Conservation (phyloP, 2,329 filamentous ascomycete genomes). For the Stemphylium beticola region DNA sequence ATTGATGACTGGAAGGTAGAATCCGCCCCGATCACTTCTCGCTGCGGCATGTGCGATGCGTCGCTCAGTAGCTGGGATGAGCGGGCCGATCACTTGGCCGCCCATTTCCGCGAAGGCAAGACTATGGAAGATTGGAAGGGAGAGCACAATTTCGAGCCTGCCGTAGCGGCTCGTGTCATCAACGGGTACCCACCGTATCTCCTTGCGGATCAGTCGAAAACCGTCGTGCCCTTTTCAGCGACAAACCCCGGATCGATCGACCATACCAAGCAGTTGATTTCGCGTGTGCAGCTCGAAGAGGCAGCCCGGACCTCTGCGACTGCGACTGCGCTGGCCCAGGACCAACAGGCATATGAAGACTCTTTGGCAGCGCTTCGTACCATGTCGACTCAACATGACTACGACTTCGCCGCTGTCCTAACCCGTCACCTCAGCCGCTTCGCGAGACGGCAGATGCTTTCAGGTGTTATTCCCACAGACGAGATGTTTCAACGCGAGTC, state of each 20-base stretch:
- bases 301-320: not conserved
- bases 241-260: slow-evolving; percentile 34
- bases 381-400: slow-evolving; percentile 25
- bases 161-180: slow-evolving; percentile 51
- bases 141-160: slow-evolving; percentile 55
- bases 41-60: slow-evolving; percentile 58
- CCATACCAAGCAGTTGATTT: slow-evolving; percentile 27
- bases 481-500: slow-evolving; percentile 57
- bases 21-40: slow-evolving; percentile 56
- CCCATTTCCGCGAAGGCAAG: slow-evolving; percentile 58
- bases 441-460: slow-evolving; percentile 46
- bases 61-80: slow-evolving; percentile 54
- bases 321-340: not conserved
- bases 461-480: slow-evolving; percentile 52
- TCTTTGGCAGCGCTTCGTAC: not conserved
- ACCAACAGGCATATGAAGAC: not conserved
- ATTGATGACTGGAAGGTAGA: slow-evolving; percentile 68
- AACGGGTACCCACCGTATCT: slow-evolving; percentile 56
- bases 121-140: slow-evolving; percentile 60
- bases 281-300: slow-evolving; percentile 12
- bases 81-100: slow-evolving; percentile 56
- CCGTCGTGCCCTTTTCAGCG: slow-evolving; percentile 52
- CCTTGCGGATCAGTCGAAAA: slow-evolving; percentile 50
- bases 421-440: slow-evolving; percentile 51
- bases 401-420: slow-evolving; percentile 51